phyloP scores from a whole-genome alignment of 2,329 filamentous ascomycete species.

The Capronia americana region DNA sequence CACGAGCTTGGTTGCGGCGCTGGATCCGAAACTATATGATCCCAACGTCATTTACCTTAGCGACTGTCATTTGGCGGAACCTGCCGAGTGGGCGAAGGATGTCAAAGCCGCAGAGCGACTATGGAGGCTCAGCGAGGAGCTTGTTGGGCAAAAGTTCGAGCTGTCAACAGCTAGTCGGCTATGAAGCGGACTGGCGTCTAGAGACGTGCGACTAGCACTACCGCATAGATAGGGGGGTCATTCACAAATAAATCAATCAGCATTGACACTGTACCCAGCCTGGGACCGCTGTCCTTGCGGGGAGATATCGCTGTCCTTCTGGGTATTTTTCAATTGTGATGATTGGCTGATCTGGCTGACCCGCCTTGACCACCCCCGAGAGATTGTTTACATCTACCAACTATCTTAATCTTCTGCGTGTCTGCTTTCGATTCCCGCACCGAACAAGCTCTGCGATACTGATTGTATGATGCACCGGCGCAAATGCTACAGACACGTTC shows the following conservation, averaged over 20 bases:
- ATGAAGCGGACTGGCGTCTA: neutral
- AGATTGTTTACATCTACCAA: too few relatives aligned
- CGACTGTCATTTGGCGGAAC: slow-evolving; percentile 46
- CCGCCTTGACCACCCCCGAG: too few relatives aligned
- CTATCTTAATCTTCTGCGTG: neutral
- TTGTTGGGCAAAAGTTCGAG: slow-evolving; percentile 47
- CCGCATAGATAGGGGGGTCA: neutral
- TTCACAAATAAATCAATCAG: neutral
- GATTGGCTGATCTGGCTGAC: neutral
- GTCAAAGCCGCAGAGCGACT: slow-evolving; percentile 31
- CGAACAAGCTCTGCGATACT: neutral
- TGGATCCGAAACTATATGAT: slow-evolving; percentile 50
- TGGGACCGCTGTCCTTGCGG: neutral
- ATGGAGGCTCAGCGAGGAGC: slow-evolving; percentile 34
- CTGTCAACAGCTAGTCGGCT: slow-evolving; percentile 2
- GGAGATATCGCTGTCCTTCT: neutral
- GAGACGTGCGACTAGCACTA: neutral
- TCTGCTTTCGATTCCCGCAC: too few relatives aligned
- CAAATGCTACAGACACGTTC: neutral
- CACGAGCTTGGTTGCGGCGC: slow-evolving; percentile 53
- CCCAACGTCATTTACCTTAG: slow-evolving; percentile 43
- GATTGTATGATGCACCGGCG: neutral
- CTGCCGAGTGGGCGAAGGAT: slow-evolving; percentile 41
- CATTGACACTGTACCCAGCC: neutral
- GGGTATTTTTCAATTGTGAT: neutral